Percentiles rank a stretch among this genome's conserved stretches.
These are phyloP conservation scores for Aspergillus diversus DNA, from an alignment of 495 filamentous ascomycete species.

Conservation along the genomic window DNA sequence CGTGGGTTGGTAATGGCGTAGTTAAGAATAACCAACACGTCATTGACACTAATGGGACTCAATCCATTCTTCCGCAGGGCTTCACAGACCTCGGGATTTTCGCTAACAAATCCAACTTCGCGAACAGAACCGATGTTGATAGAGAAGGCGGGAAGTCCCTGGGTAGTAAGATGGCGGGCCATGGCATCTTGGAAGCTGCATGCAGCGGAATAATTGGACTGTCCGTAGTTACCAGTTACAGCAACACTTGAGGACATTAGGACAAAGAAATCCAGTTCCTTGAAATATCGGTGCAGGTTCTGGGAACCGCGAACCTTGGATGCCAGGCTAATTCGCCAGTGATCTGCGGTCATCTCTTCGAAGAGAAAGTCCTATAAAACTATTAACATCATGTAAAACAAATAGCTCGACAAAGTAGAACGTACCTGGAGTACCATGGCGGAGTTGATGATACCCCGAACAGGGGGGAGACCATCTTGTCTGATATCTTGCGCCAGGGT, in stretches of 20 bases:
- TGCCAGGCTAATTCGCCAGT: constrained; percentile 30
- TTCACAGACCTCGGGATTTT: constrained; percentile 22
- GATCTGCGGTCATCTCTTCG: constrained; percentile 30
- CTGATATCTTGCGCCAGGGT: constrained; percentile 1
- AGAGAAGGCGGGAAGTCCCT: constrained; percentile 23
- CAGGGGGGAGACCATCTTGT: neutral
- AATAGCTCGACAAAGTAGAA: neutral
- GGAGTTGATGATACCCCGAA: constrained; percentile 20
- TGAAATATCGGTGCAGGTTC: constrained; percentile 32
- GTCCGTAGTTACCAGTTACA: constrained; percentile 41
- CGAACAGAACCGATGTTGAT: constrained; percentile 33
- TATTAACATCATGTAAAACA: neutral
- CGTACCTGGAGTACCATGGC: constrained; percentile 44
- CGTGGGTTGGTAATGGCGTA: constrained; percentile 14
- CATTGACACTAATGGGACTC: constrained; percentile 15
- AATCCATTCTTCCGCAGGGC: constrained; percentile 23
- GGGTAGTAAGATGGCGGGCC: constrained; percentile 38
- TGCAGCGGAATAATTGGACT: constrained; percentile 52
- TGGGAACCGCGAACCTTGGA: constrained; percentile 42
- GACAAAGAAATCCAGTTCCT: constrained; percentile 47
- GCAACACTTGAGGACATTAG: constrained; percentile 43
- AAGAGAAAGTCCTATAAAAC: constrained; percentile 31
- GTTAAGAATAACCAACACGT: constrained; percentile 15
- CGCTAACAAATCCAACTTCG: constrained; percentile 16
- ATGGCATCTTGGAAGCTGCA: constrained; percentile 54